Evolutionary conservation across 768 basidiomycete genomes (phyloP), one percentile per base, ranked within the genome.

Genomic region (Boletus tomentosulus): DNA sequence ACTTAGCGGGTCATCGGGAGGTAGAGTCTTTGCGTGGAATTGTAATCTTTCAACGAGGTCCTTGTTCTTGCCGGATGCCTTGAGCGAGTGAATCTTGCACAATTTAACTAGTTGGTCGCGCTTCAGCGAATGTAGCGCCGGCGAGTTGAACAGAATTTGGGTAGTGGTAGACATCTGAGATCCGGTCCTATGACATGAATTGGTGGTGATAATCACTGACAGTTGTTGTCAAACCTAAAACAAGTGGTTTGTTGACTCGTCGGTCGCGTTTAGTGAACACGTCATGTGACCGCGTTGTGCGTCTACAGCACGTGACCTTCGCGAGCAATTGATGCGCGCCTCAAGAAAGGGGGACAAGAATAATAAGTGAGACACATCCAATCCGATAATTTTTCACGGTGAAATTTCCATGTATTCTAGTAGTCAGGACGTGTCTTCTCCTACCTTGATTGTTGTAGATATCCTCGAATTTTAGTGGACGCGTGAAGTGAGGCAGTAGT

Each of bases 91-190:
- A 30, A 85, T 80, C 69, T 92, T 92, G 82, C 90, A 93, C 48
- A 93, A 77, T 57, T 87, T 89, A 50, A 89, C 78, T 41, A 92
- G 86, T 64, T 93, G 90, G 44, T 88, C 84, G 46, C 91, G 86
- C 66, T 89, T 91, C 41, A 93, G 80, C 22, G 89, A 86, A 65
- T 90, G 83, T 28, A 93, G 70, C 2, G 91, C 90, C 0, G 90
- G 87, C 4, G 89, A 89, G 69, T 92, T 89, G 72, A 87, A 89
- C 11, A 92, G 71, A 46, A 92, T 92, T 59, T 89, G 78, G 0
- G 87, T 89, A 2, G 86, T 88, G 9, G 82, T 82, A 19, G 84
- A 81, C 85, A 87, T 86, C 34, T 54, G 45, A 11, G 35, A 30
- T 37, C 51, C 16, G 46, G 50, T 24, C 35, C 28, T 54, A 48